Evolutionary conservation across 805 yeast species (phyloP).

Genomic region (Tetrapisispora taiwanensis): DNA sequence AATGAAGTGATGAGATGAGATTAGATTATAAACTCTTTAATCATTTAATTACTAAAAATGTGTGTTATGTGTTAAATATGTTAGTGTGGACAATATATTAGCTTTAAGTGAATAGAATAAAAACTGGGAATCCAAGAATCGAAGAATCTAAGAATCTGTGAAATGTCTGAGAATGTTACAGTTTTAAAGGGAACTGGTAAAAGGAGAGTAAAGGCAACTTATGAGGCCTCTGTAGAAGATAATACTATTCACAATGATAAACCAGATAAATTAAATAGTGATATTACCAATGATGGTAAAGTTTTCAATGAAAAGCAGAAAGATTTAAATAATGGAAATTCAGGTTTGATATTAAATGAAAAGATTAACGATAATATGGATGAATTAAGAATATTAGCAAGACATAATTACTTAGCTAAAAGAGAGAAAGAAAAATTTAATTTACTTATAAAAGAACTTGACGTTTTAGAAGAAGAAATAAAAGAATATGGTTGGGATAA

Average conservation of each 20-base stretch:
- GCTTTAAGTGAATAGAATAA: too few species aligned
- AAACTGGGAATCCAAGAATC: too few species aligned
- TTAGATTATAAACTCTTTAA: too few species aligned
- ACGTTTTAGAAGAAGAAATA: slow-evolving; percentile 40
- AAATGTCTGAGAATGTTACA: not conserved
- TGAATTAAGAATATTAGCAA: slow-evolving; percentile 37
- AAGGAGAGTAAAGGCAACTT: slow-evolving; percentile 17
- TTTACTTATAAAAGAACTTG: slow-evolving; percentile 38
- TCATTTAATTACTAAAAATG: too few species aligned
- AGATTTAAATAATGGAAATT: not conserved
- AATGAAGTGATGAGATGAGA: too few species aligned
- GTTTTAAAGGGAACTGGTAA: slow-evolving; percentile 12
- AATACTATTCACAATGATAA: too few species aligned
- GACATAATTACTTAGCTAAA: slow-evolving; percentile 38
- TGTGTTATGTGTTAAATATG: too few species aligned
- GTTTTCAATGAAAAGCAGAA: too few species aligned
- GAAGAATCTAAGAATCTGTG: too few species aligned
- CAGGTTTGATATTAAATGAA: not conserved
- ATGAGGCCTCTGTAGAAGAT: slow-evolving; percentile 2
- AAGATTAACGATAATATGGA: slow-evolving; percentile 17
- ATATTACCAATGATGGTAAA: too few species aligned
- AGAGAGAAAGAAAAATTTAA: slow-evolving; percentile 40
- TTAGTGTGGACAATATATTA: too few species aligned
- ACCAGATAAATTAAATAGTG: too few species aligned
- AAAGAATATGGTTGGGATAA: slow-evolving; percentile 44